Evolutionary conservation across 371 early-diverging fungal species (phyloP).

Genomic region (Chytridiales sp.): DNA sequence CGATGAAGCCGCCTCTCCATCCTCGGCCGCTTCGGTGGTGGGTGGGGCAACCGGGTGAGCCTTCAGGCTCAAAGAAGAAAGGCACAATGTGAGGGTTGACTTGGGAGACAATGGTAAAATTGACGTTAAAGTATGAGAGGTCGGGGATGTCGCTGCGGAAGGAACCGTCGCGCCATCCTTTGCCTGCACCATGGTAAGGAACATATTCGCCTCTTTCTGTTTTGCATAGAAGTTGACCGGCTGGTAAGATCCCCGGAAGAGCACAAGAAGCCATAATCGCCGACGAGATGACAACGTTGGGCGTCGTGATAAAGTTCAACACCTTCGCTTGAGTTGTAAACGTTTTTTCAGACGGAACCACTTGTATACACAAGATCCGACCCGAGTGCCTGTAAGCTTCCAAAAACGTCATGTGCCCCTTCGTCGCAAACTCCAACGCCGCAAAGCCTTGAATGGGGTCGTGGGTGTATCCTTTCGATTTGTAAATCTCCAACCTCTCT

Average conservation of each 20-base stretch:
- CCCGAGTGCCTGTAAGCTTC: slow-evolving; percentile 89
- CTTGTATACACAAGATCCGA: slow-evolving; percentile 81
- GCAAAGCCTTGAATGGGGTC: slow-evolving; percentile 31
- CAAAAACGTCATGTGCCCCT: slow-evolving; percentile 48
- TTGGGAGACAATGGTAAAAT: slow-evolving; percentile 84
- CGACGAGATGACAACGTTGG: slow-evolving; percentile 84
- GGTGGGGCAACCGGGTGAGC: slow-evolving; percentile 22
- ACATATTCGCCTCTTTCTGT: slow-evolving; percentile 59
- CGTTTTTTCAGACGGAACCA: slow-evolving; percentile 72
- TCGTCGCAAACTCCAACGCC: slow-evolving; percentile 25
- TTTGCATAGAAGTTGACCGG: slow-evolving; percentile 81
- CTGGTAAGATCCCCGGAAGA: slow-evolving; percentile 76
- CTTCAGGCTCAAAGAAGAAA: slow-evolving; percentile 23
- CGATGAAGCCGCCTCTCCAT: slow-evolving; percentile 88
- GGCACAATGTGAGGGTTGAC: slow-evolving; percentile 83
- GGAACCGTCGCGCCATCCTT: slow-evolving; percentile 85
- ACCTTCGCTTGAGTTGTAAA: slow-evolving; percentile 63
- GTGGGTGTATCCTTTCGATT: slow-evolving; percentile 42
- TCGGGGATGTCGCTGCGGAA: slow-evolving; percentile 78
- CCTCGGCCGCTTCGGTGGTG: slow-evolving; percentile 29
- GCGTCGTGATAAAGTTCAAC: slow-evolving; percentile 84
- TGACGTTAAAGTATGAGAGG: slow-evolving; percentile 75
- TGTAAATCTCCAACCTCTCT: slow-evolving; percentile 29
- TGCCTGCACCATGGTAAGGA: slow-evolving; percentile 74
- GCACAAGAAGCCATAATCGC: slow-evolving; percentile 80